Conservation (phyloP, 2,329 filamentous ascomycete species). For the Graphiopsis chlorocephala region DNA sequence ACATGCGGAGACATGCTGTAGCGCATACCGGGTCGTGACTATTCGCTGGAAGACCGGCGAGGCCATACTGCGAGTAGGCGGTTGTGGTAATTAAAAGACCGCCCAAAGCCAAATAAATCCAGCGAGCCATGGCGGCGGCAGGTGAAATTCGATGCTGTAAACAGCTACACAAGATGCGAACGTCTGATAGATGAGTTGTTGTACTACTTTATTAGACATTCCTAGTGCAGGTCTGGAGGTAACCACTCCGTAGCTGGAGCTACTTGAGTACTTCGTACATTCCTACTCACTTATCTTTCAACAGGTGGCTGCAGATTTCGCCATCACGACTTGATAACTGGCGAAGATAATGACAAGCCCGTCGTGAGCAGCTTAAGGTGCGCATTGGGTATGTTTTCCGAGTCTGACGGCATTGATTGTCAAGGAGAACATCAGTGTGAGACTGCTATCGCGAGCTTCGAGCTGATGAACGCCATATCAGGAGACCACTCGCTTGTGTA, state of each 20-base stretch:
- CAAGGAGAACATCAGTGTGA: not conserved
- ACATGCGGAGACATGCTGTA: not conserved
- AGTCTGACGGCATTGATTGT: not conserved
- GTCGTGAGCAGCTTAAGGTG: not conserved
- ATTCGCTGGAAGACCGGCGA: not conserved
- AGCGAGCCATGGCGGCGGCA: not conserved
- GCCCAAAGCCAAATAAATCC: not conserved
- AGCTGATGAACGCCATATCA: no score
- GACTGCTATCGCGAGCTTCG: no score
- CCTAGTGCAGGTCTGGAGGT: not conserved
- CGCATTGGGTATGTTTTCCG: not conserved
- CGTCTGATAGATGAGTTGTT: not conserved
- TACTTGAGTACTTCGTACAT: not conserved
- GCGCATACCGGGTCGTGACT: not conserved
- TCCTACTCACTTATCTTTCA: not conserved
- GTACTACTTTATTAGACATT: not conserved
- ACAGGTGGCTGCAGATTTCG: not conserved
- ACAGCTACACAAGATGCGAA: not conserved
- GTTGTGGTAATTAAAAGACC: not conserved
- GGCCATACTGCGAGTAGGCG: not conserved
- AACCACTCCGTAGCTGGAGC: not conserved
- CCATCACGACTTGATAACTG: not conserved
- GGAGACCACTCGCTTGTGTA: no score
- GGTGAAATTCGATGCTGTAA: not conserved
- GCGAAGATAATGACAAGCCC: not conserved